Conservation (phyloP, 306 rosid genomes). For the Aeschynomene evenia region DNA sequence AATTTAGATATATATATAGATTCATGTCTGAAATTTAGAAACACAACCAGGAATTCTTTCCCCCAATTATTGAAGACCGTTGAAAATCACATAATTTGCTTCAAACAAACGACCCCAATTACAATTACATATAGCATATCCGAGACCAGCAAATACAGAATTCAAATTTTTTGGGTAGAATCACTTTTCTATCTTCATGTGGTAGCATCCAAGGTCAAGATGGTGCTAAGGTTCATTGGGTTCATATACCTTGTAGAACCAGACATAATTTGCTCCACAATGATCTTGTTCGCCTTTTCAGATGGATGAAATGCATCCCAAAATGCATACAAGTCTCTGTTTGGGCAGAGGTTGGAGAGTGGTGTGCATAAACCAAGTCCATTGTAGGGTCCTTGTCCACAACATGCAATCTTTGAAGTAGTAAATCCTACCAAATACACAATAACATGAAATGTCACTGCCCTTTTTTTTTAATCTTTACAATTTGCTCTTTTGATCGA, state of each 20-base stretch:
- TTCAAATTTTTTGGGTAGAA: slow-evolving; percentile 3
- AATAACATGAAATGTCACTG: not conserved
- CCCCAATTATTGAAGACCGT: not conserved
- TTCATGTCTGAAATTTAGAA: no score
- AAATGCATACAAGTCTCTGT: slow-evolving; percentile 59
- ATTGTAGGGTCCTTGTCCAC: slow-evolving; percentile 86
- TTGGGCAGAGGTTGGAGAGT: slow-evolving; percentile 56
- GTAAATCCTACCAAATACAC: slow-evolving; percentile 46
- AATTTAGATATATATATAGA: no score
- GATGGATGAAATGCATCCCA: slow-evolving; percentile 90
- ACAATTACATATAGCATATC: not conserved
- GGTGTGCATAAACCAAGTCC: slow-evolving; percentile 72
- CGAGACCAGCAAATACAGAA: not conserved
- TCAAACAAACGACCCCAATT: not conserved
- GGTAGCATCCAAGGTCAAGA: slow-evolving; percentile 51
- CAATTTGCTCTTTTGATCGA: no score
- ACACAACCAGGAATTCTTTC: not conserved
- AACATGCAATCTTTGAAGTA: slow-evolving; percentile 67
- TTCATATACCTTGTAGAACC: slow-evolving; percentile 59
- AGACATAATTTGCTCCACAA: slow-evolving; percentile 43
- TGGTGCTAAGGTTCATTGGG: slow-evolving; percentile 83
- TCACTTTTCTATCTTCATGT: not conserved
- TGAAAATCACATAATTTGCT: not conserved
- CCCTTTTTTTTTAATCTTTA: not conserved
- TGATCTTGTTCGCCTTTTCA: slow-evolving; percentile 51